These are phyloP conservation scores for Alisma plantagoaquatica DNA, from an alignment of 106 monocot species.

Conservation along the genomic window DNA sequence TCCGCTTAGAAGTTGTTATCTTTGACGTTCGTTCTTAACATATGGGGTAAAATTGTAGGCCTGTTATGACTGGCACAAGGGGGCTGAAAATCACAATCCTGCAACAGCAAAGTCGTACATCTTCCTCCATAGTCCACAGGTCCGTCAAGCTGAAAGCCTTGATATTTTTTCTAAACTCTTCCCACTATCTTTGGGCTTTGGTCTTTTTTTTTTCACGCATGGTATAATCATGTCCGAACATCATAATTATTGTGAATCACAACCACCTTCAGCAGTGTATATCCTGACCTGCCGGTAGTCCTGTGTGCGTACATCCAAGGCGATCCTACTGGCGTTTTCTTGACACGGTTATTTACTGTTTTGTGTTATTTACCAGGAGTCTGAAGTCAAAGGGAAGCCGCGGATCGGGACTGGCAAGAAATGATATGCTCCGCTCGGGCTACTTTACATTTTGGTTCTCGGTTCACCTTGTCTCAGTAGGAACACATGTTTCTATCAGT, in stretches of 20 bases:
- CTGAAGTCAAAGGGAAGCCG: conserved; percentile 94
- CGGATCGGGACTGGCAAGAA: conserved; percentile 51
- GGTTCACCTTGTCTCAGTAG: no score
- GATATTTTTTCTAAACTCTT: not conserved
- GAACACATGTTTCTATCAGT: no score
- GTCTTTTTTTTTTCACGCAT: no score
- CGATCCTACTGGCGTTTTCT: no score
- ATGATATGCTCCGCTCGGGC: no score
- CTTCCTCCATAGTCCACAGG: conserved; percentile 69
- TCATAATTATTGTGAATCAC: no score
- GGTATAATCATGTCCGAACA: no score
- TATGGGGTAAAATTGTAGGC: conserved; percentile 25
- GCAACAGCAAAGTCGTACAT: conserved; percentile 78
- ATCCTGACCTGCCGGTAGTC: no score
- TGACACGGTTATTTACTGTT: not conserved
- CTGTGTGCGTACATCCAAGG: no score
- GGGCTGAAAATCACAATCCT: conserved; percentile 95
- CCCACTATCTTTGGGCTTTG: no score
- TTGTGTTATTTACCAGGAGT: conserved; percentile 34
- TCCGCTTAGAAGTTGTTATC: not conserved
- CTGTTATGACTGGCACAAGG: conserved; percentile 95
- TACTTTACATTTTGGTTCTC: no score
- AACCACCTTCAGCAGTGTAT: no score
- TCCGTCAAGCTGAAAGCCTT: not conserved
- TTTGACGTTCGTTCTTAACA: not conserved